Evolutionary conservation across 1,284 basidiomycete genomes (phyloP).

Genomic region (Ceratobasidium sp.): DNA sequence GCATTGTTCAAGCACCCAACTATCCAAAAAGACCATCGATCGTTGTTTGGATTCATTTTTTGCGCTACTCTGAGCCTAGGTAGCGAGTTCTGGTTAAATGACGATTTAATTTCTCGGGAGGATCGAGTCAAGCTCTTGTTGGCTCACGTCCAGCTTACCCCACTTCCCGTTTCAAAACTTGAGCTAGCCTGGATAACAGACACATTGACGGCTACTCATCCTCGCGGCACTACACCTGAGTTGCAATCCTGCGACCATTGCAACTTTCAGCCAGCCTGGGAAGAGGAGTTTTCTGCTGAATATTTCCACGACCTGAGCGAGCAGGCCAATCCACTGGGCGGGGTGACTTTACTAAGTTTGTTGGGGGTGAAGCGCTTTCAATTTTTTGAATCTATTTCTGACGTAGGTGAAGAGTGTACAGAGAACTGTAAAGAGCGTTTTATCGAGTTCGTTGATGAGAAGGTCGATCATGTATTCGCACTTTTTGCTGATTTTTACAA

Average conservation of each 20-base stretch:
- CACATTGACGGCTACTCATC: neutral
- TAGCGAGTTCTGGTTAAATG: conserved; percentile 11
- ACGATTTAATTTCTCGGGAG: neutral
- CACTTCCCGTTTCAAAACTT: neutral
- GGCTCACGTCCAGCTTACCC: conserved; percentile 12
- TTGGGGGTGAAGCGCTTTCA: neutral
- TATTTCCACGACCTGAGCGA: neutral
- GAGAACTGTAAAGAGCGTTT: conserved; percentile 13
- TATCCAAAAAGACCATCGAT: neutral
- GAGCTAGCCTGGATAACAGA: neutral
- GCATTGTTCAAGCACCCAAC: neutral
- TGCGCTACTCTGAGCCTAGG: conserved; percentile 12
- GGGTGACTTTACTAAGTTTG: neutral
- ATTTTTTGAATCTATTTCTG: neutral
- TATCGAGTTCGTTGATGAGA: conserved; percentile 14
- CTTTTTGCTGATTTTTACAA: conserved; percentile 5
- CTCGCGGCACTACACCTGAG: neutral
- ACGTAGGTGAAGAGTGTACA: neutral
- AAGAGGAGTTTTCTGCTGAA: neutral
- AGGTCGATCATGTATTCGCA: neutral
- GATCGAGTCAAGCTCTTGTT: conserved; percentile 12
- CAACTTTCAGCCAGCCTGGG: conserved; percentile 5
- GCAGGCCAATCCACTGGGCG: neutral
- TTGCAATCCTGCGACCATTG: neutral
- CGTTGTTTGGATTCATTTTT: conserved; percentile 20